A percentile compares a stretch with the other conserved stretches of the same genome.
phyloP scores from a whole-genome alignment of 208 protist species.

The Entamoeba dispar region DNA sequence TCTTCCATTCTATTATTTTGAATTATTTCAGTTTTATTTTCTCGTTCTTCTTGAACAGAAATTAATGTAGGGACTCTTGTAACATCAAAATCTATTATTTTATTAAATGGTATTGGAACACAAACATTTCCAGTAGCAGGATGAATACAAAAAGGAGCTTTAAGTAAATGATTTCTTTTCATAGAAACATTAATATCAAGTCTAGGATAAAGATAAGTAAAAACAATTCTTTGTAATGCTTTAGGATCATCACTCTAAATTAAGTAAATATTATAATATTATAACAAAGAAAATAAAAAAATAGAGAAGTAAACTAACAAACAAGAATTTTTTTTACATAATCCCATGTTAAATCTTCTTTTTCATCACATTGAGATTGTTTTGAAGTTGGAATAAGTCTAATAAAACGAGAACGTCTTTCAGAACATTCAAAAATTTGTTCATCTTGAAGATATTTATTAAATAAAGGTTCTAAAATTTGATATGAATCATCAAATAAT shows the following conservation, averaged over 20 bases:
- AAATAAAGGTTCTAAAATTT: neutral
- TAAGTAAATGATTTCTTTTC: constrained; percentile 4
- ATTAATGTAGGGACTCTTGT: neutral
- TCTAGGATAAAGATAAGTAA: neutral
- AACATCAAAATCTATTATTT: neutral
- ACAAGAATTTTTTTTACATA: neutral
- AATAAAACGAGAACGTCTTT: neutral
- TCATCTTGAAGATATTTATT: neutral
- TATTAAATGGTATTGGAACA: neutral
- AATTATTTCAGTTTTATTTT: no score
- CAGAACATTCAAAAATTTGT: neutral
- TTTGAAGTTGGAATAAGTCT: neutral
- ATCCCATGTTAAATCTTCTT: neutral
- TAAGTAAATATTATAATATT: neutral
- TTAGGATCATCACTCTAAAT: no score
- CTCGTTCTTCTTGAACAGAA: no score
- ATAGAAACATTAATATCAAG: constrained; percentile 4
- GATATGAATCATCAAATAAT: neutral
- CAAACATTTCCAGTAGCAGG: neutral
- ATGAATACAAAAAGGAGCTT: constrained; percentile 9
- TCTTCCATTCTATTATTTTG: no score
- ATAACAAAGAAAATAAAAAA: neutral
- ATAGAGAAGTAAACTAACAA: neutral
- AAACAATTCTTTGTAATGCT: neutral
- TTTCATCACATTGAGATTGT: neutral